Conservation (phyloP, 2,329 filamentous ascomycete genomes). For the Neospermospora avenae region DNA sequence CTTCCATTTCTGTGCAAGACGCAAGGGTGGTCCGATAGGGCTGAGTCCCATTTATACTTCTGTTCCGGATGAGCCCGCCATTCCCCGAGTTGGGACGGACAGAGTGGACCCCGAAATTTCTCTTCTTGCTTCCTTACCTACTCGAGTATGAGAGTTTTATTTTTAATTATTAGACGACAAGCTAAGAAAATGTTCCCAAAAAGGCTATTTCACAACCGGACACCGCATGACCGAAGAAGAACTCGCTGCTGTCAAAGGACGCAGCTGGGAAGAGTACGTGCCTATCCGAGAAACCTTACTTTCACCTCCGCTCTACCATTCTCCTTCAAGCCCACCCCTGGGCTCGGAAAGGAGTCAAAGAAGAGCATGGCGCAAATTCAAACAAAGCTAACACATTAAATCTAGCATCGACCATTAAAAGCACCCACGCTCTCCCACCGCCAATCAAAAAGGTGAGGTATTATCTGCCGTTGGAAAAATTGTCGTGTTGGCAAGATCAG, state of each 20-base stretch:
- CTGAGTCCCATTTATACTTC: slow-evolving; percentile 29
- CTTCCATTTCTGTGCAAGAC: background rate
- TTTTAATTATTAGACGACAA: background rate
- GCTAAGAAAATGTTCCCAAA: background rate
- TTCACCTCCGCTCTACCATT: background rate
- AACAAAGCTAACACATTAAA: background rate
- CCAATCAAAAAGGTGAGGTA: background rate
- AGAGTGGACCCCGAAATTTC: too few relatives aligned
- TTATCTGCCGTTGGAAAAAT: background rate
- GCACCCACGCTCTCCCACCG: background rate
- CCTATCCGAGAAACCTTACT: background rate
- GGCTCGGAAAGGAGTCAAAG: background rate
- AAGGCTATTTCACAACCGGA: slow-evolving; percentile 78
- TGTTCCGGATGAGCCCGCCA: too few relatives aligned
- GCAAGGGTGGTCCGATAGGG: slow-evolving; percentile 24
- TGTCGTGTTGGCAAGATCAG: too few relatives aligned
- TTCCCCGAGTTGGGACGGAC: too few relatives aligned
- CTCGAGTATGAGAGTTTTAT: too few relatives aligned
- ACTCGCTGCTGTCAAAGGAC: slow-evolving; percentile 78
- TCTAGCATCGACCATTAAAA: slow-evolving; percentile 4
- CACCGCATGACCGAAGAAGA: slow-evolving; percentile 87
- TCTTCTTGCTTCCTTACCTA: too few relatives aligned
- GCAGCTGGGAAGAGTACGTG: slow-evolving; percentile 81
- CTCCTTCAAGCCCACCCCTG: background rate
- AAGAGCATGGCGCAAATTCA: background rate